Evolutionary conservation across 2,329 filamentous ascomycete species (phyloP), one percentile per base, ranked within the genome.

Genomic region (Cercospora berteroae): DNA sequence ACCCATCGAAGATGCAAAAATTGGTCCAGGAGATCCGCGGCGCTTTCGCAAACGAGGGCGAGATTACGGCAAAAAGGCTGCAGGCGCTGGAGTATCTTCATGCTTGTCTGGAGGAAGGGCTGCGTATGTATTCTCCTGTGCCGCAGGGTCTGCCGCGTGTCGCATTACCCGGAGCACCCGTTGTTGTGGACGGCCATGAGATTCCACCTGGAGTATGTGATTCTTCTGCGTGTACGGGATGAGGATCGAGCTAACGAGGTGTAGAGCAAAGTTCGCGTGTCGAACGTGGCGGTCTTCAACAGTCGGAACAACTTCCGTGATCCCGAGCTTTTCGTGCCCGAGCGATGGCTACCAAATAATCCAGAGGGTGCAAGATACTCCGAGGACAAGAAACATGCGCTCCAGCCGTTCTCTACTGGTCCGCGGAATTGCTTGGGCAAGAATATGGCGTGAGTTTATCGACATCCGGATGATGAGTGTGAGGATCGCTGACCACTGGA

Each of bases 1-100:
- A 88, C 71, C 88, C 88, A 0, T 36, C 69, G 0, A 83, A 83
- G 16, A 83, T 90, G 61, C 74, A 77, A 1, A 83, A 82, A 29
- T 79, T 92, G 59, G 83, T 84, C 68, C 71, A 78, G 1, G 90
- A 93, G 75, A 77, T 93, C 0, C 76, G 81, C 13, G 69, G 58
- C 2, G 64, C 71, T 2, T 85, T 85, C 70, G 69, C 60, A 8
- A 8, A 33, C 66, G 4, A 70, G 69, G 2, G 60, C 75, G 76
- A 44, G 56, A n/a, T 77, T 74, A 36, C 72, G 80, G 10, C 70
- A 69, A 4, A 60, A 70, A 2, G 78, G 80, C 69, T 74, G 29
- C 72, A 67, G 33, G 69, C 66, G 60, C 72, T 83, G 20, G 75
- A 80, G 7, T 85, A 83, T 68, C 75, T 84, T 65, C 77, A 80